Evolutionary conservation across 1,139 yeast species (phyloP).

Genomic region (Trichomonascaceae sp.): DNA sequence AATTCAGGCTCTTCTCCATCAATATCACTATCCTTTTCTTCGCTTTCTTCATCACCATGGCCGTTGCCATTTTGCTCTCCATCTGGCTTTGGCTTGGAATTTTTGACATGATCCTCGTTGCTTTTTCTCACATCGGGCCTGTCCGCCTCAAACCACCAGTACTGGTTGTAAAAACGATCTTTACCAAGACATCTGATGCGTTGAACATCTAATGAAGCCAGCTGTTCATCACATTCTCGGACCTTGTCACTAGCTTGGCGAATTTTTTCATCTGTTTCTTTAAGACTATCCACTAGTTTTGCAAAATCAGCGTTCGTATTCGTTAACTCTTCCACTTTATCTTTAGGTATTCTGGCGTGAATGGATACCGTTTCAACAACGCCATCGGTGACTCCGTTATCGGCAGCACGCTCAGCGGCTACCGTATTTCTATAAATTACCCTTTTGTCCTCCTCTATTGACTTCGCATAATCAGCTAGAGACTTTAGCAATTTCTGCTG

Average conservation of each 20-base stretch:
- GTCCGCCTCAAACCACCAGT: slow-evolving; percentile 94
- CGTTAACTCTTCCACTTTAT: slow-evolving; percentile 41
- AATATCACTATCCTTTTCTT: slow-evolving; percentile 26
- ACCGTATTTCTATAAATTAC: slow-evolving; percentile 12
- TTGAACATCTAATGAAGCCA: slow-evolving; percentile 54
- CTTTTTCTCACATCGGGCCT: slow-evolving; percentile 41
- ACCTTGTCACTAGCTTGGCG: slow-evolving; percentile 19
- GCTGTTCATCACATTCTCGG: slow-evolving; percentile 34
- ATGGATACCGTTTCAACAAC: slow-evolving; percentile 8
- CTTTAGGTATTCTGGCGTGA: slow-evolving; percentile 18
- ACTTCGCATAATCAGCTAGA: slow-evolving; percentile 44
- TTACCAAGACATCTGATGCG: slow-evolving; percentile 72
- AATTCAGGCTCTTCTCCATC: slow-evolving; percentile 42
- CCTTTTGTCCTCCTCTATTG: slow-evolving; percentile 29
- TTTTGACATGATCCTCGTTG: slow-evolving; percentile 4
- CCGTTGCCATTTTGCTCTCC: slow-evolving; percentile 14
- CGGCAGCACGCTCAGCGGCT: slow-evolving; percentile 2
- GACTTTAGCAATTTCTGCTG: slow-evolving; percentile 54
- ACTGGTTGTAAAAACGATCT: slow-evolving; percentile 77
- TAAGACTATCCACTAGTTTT: slow-evolving; percentile 35
- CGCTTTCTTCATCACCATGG: slow-evolving; percentile 33
- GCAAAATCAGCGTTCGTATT: slow-evolving; percentile 43
- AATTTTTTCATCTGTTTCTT: slow-evolving; percentile 13
- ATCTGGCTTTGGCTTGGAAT: slow-evolving; percentile 7
- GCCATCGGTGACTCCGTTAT: slow-evolving; percentile 15